Evolutionary conservation across 129 eudicot genomes (phyloP), one percentile per base, ranked within the genome.

Genomic region (Pulicaria dysenterica): DNA sequence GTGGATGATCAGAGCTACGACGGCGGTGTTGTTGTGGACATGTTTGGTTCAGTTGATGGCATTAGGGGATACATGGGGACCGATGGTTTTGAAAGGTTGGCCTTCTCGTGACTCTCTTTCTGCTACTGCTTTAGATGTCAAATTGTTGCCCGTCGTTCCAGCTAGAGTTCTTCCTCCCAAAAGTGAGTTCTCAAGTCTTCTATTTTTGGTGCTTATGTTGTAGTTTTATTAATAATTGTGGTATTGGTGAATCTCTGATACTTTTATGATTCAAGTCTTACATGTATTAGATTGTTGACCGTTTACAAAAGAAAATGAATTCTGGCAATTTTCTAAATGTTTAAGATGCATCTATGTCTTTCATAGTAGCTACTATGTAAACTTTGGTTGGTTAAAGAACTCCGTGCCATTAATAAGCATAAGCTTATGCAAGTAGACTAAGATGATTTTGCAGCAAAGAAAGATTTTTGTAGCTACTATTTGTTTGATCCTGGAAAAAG

Each of bases 21-120:
- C 96, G 2, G 78, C 85, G 46, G 74, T 92, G 77, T 63, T 92
- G 79, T 70, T 92, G 58, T 92, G 96, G 96, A 92, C 96, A 74
- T 89, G 98, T 72, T 59, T 92, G 56, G 89, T 92, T 79, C 96
- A 92, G 81, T 81, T 92, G 67, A 83, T 82, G 14, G 82, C 94
- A 44, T 81, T 89, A 78, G 88, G 95, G 5, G 96, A 87, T 64
- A 75, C 73, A 19, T 85, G 89, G 94, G 96, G 95, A 4, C 94
- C 94, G 67, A 82, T 83, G 72, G 89, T 92, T 59, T 81, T 92
- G 62, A 92, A 85, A 42, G 96, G 91, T 0, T 86, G 93, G 97
- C 97, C 95, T 58, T 79, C 89, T 69, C 83, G 85, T 64, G 86
- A 85, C 50, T 50, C 82, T 36, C 83, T 74, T 46, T 86, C 86